Base-by-base conservation (phyloP, 1,139 yeast genomes). In the Yarrowia galli region DNA sequence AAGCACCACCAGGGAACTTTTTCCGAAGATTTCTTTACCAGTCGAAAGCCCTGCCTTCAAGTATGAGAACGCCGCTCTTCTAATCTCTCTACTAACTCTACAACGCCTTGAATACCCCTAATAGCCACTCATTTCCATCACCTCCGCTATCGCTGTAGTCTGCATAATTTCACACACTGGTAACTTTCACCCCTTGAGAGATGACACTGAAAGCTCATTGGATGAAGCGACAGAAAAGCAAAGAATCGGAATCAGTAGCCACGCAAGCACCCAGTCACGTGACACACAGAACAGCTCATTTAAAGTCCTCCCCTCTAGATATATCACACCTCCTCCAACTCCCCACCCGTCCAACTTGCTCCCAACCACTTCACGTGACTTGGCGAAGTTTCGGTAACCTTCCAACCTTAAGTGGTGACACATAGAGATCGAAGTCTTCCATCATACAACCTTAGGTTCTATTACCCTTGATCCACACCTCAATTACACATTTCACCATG, bases 401-500 rank as follows among this genome's bases (percentile, higher is more conserved):
- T 36, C 58, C 43, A 53, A 53, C 60, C 18, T 22, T 22, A 53
- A 53, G 16, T n/a, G 23, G 45, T 13, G 45, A 42, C 4, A 9
- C 15, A 13, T 10, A 28, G 42, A 32, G 42, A 32, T 35, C 43
- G 51, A 10, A 46, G 51, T 49, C 32, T 28, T 28, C 32, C 54
- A 49, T 28, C 53, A 15, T 38, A 13, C 16, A 42, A 20, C 23
- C 46, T 42, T 23, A 9, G 23, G 23, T 42, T n/a, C 32, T 28
- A 28, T 10, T 28, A 22, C 18, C 48, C n/a, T 54, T 54, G 61
- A 54, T 28, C 51, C 20, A 25, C 45, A 38, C 22, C 58, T 40
- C 61, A 40, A 38, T 54, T 46, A 16, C 46, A 25, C 28, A 16
- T 18, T 8, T 15, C 67, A 51, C 38, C 61, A 84, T 85, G 87